A percentile compares a stretch with the other conserved stretches of the same genome.
These are phyloP conservation scores for Penstemon barbatus DNA, from an alignment of 257 asterid species.

Conservation along the genomic window DNA sequence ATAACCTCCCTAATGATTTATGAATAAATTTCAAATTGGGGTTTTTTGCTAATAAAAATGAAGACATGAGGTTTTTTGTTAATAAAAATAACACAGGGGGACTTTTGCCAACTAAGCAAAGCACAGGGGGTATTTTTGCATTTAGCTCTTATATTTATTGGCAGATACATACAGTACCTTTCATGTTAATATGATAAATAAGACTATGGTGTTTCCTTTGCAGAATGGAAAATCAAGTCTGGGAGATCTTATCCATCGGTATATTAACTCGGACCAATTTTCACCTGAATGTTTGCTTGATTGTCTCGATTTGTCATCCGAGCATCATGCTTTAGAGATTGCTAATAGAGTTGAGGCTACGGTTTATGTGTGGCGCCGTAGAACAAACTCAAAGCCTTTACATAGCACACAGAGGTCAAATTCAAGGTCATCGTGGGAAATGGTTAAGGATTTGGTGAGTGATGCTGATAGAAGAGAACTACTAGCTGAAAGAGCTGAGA, in stretches of 20 bases:
- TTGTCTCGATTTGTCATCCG: constrained; percentile 76
- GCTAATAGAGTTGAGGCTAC: constrained; percentile 78
- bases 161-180: neutral
- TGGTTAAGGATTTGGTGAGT: constrained; percentile 65
- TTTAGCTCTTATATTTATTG: too few species aligned
- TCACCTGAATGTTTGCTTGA: constrained; percentile 75
- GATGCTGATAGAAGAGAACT: constrained; percentile 63
- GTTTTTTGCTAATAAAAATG: too few species aligned
- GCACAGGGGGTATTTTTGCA: too few species aligned
- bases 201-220: constrained; percentile 6
- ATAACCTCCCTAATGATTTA: too few species aligned
- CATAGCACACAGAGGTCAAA: constrained; percentile 42
- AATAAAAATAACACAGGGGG: too few species aligned
- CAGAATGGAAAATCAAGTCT: constrained; percentile 73
- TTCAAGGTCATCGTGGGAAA: constrained; percentile 78
- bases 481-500: constrained; percentile 69
- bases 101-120: too few species aligned
- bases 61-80: too few species aligned
- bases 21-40: too few species aligned
- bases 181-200: neutral
- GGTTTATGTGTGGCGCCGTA: constrained; percentile 57
- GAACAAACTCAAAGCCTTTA: constrained; percentile 42
- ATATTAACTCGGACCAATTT: constrained; percentile 58
- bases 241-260: constrained; percentile 69
- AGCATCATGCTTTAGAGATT: constrained; percentile 69